Evolutionary conservation across 164 flowering plant genomes (phyloP).

Genomic region (Hamamelis virginiana): DNA sequence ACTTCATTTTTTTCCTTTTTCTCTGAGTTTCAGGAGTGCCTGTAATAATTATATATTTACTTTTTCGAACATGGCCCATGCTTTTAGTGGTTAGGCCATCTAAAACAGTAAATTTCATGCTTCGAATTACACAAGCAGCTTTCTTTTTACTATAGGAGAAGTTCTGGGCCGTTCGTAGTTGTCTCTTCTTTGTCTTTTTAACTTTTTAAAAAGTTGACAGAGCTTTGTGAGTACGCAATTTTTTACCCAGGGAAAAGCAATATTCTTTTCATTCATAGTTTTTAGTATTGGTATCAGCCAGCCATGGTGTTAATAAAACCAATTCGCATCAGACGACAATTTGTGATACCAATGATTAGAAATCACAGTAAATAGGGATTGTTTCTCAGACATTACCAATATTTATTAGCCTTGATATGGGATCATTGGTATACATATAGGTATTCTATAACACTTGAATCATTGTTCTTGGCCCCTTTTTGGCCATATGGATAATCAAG

Average conservation of each 20-base stretch:
- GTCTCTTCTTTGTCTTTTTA: not conserved
- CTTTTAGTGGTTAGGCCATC: constrained; percentile 1
- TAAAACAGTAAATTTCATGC: not conserved
- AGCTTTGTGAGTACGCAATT: not conserved
- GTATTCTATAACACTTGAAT: too few relatives aligned
- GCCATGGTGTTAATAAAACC: too few relatives aligned
- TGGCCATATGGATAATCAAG: too few relatives aligned
- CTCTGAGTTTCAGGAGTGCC: constrained; percentile 7
- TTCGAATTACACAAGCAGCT: not conserved
- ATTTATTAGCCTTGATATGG: too few relatives aligned
- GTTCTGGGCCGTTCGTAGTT: not conserved
- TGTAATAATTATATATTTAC: not conserved
- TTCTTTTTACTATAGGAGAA: not conserved
- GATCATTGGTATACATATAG: too few relatives aligned
- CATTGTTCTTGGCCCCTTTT: too few relatives aligned
- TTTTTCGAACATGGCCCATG: not conserved
- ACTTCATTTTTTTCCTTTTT: not conserved
- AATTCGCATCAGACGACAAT: too few relatives aligned
- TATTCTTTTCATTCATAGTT: not conserved
- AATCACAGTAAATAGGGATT: too few relatives aligned
- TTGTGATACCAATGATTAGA: too few relatives aligned
- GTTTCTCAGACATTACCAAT: too few relatives aligned
- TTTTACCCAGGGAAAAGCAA: not conserved
- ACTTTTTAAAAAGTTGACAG: not conserved
- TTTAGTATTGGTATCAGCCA: not conserved